These are phyloP conservation scores for Hypoxylon sp. DNA, from an alignment of 2,329 filamentous ascomycete genomes.

Conservation along the genomic window DNA sequence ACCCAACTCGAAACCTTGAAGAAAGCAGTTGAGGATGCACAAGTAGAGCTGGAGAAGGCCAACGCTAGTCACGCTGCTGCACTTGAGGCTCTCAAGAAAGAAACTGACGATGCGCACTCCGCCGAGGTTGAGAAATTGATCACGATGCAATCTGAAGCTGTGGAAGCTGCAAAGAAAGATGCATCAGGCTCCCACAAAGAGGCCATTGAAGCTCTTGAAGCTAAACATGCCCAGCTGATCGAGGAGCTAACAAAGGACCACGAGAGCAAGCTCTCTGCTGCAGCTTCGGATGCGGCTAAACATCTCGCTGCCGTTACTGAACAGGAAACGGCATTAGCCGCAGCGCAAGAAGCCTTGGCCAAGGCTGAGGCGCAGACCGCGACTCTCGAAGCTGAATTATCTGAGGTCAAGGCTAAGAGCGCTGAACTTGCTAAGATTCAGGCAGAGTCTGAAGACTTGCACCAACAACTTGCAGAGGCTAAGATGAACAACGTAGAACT, in stretches of 20 bases:
- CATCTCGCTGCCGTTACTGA: constrained; percentile 53
- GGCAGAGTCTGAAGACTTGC: constrained; percentile 65
- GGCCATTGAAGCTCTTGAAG: constrained; percentile 57
- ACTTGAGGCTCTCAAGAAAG: constrained; percentile 60
- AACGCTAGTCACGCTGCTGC: constrained; percentile 55
- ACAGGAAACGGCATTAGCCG: constrained; percentile 56
- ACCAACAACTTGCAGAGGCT: constrained; percentile 69
- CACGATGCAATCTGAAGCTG: constrained; percentile 60
- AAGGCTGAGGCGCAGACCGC: constrained; percentile 52
- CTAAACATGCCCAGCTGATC: constrained; percentile 63
- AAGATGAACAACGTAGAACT: constrained; percentile 73
- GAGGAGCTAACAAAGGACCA: constrained; percentile 61
- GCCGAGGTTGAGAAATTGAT: constrained; percentile 64
- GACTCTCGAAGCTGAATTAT: constrained; percentile 56
- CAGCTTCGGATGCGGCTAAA: constrained; percentile 52
- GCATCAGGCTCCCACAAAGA: constrained; percentile 50
- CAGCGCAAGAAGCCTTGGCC: constrained; percentile 53
- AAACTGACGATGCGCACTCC: constrained; percentile 59
- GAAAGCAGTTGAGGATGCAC: constrained; percentile 49
- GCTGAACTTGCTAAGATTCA: constrained; percentile 62
- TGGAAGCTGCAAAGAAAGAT: constrained; percentile 62
- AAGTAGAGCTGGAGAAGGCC: constrained; percentile 55
- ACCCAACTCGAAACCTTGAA: constrained; percentile 52
- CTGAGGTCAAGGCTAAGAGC: constrained; percentile 53
- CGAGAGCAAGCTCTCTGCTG: constrained; percentile 52